Base-by-base conservation (phyloP, 2,329 filamentous ascomycete species). In the Sporothrix humicola region DNA sequence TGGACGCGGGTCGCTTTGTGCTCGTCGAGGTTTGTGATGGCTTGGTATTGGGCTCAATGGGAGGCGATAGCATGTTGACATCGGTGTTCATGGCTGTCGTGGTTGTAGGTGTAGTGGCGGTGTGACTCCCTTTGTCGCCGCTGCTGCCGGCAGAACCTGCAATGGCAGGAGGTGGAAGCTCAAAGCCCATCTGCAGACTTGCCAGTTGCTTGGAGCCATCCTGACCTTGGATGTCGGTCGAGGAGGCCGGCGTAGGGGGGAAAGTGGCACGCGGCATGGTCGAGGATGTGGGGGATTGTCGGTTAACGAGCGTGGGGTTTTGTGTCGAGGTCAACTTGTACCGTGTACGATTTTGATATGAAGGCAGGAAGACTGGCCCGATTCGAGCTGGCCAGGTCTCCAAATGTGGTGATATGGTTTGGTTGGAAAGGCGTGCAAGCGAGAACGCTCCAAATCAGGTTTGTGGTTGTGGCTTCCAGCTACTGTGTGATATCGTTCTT, bases 231-330 rank as follows among this genome's bases (percentile, higher is more conserved):
- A 96, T 93, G 79, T 96, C 93, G 69, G 92, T 92, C 48, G 93
- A 95, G 12, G 93, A 92, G 71, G 89, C 90, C 56, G 93, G 94
- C 68, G 93, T 97, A 59, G 91, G 93, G 61, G 92, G 93, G 72
- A 90, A 85, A 72, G 84, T 85, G 61, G 88, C 85, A 74, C 87
- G 89, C 80, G 91, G 89, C 92, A 94, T 94, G 31, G 66, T 56
- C n/a, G 58, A 68, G 17, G 13, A 74, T 26, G 54, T 31, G 20
- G 20, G 31, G 26, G 69, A 20, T 50, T 13, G 20, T 42, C 50
- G 61, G 44, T 23, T 50, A n/a, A 17, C 5, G 46, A 69, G 10
- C 20, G 42, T 48, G 12, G 31, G 12, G 10, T 23, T 44, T 23
- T 31, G 56, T n/a, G 17, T 12, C 15, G 23, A 37, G 46, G 13